These are phyloP conservation scores for Zymoseptoria brevis DNA, from an alignment of 2,329 filamentous ascomycete genomes.

Conservation along the genomic window DNA sequence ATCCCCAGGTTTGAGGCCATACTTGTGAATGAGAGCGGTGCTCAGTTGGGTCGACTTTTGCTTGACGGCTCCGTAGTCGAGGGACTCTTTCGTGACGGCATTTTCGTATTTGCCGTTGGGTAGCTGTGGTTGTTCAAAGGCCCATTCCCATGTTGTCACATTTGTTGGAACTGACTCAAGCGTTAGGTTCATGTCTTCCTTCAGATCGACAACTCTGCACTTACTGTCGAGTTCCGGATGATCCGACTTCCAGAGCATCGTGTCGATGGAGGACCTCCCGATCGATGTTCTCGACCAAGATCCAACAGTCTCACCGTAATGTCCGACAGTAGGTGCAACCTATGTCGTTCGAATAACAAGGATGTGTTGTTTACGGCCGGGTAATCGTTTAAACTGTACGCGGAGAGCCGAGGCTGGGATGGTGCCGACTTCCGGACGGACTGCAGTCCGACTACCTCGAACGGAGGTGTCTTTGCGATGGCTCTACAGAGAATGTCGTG, in stretches of 20 bases:
- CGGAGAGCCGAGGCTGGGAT: not conserved
- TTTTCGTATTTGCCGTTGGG: constrained; percentile 50
- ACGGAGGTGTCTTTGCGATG: not conserved
- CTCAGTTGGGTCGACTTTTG: constrained; percentile 49
- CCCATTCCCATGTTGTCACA: constrained; percentile 52
- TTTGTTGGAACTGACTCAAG: constrained; percentile 42
- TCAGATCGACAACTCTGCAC: not conserved
- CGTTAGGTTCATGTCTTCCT: constrained; percentile 2
- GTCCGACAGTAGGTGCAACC: not conserved
- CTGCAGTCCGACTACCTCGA: not conserved
- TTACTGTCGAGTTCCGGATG: constrained; percentile 38
- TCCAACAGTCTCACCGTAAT: not conserved
- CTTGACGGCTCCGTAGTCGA: constrained; percentile 51
- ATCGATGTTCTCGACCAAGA: not conserved
- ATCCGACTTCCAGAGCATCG: constrained; percentile 28
- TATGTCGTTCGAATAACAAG: not conserved
- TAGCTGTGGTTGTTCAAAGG: constrained; percentile 47
- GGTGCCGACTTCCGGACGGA: not conserved
- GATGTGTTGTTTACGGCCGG: not conserved
- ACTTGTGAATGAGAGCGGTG: constrained; percentile 49
- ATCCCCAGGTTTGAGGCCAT: constrained; percentile 46
- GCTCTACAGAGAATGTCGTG: not conserved
- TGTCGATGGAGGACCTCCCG: not conserved
- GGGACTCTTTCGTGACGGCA: constrained; percentile 48
- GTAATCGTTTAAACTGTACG: not conserved